Base-by-base conservation (phyloP, 2,329 filamentous ascomycete species). In the Pseudogymnoascus sp. region DNA sequence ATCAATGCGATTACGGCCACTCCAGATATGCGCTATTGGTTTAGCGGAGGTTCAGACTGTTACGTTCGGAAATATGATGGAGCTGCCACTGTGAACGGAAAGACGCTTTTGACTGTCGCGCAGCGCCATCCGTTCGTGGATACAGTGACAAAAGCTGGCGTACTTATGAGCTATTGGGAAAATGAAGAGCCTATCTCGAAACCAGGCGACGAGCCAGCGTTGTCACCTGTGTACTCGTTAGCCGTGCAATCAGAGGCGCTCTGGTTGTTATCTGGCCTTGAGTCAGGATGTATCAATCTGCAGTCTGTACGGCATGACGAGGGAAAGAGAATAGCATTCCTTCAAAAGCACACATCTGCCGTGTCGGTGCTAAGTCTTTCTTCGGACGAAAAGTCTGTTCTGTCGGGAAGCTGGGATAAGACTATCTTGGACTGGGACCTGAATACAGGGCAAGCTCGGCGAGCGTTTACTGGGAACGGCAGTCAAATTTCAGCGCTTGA, bases 41-140 rank as follows among this genome's bases (percentile, higher is more conserved):
- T 97, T 73, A 96, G 88, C 9, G 94, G 94, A 37, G 94, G 94
- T 0, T 88, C 89, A 0, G 94, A 99, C 75, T 93, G 94, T 58
- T 99, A 96, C 72, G 93, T 99, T 65, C 85, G 94, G 62, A 97
- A 97, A 74, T 97, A 95, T 76, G 95, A 99, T 73, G 96, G 94
- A 73, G 87, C 90, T 2, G 91, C 92, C 36, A 97, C 94, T 4
- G 92, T 95, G 67, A 99, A 99, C 72, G 92, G 92, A 66, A 97
- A 96, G 76, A 84, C 94, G 35, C 87, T 93, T 64, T 79, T 99
- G 69, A 99, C 94, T 0, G 94, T 99, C 5, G 94, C 94, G 33
- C 94, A 99, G 77, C 83, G 90, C 58, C 94, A 99, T 72, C 94
- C 94, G 0, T 99, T 97, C 70, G 94, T 99, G 40, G 94, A 99